These are phyloP conservation scores for Paracoccidioides brasiliensis DNA, from an alignment of 2,329 filamentous ascomycete genomes.

Conservation along the genomic window DNA sequence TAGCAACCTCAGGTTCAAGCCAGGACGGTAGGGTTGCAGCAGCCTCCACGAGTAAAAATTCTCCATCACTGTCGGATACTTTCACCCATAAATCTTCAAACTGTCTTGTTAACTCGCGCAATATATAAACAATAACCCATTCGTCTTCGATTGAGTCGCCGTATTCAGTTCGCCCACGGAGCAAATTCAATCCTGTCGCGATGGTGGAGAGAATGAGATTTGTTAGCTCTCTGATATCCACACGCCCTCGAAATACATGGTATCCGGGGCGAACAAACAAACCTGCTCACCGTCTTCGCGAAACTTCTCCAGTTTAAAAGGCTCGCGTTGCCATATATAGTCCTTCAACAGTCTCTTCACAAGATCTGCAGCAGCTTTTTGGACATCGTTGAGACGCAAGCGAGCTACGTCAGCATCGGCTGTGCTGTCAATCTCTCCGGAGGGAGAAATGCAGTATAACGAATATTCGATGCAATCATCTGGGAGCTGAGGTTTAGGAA, in stretches of 20 bases:
- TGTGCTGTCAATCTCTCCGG: constrained; percentile 40
- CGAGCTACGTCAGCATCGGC: constrained; percentile 42
- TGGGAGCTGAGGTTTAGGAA: constrained; percentile 52
- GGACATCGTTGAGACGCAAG: constrained; percentile 54
- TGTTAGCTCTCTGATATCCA: constrained; percentile 10
- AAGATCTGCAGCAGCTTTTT: constrained; percentile 55
- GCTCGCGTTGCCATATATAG: constrained; percentile 91
- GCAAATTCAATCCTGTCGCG: constrained; percentile 37
- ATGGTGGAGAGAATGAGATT: background rate
- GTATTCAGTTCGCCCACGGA: constrained; percentile 71
- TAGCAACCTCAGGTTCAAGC: constrained; percentile 82
- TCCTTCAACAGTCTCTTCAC: constrained; percentile 54
- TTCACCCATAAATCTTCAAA: constrained; percentile 68
- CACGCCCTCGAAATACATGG: background rate
- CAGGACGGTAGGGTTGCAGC: constrained; percentile 77
- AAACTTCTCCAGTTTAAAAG: constrained; percentile 53
- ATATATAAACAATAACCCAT: constrained; percentile 86
- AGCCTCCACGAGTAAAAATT: constrained; percentile 89
- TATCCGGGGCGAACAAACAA: constrained; percentile 6
- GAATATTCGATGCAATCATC: constrained; percentile 82
- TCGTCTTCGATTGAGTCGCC: constrained; percentile 94
- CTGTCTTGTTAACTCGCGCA: constrained; percentile 64
- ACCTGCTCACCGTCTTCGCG: constrained; percentile 46
- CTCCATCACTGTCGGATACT: constrained; percentile 77
- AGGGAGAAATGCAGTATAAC: constrained; percentile 55